Conservation (phyloP, 768 basidiomycete genomes). For the Mycena albidolilacea region DNA sequence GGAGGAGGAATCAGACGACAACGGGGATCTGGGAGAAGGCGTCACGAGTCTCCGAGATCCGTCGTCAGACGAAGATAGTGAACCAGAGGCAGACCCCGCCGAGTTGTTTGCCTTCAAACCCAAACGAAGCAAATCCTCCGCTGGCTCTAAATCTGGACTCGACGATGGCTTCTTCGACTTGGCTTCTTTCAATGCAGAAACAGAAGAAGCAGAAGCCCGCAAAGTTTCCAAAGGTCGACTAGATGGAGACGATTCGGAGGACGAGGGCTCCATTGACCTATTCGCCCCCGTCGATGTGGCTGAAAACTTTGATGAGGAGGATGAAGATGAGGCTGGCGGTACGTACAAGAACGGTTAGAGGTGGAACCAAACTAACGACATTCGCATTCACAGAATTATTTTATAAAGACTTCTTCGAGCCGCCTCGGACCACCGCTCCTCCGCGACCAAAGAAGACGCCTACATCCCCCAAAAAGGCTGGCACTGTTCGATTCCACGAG, state of each 20-base stretch:
- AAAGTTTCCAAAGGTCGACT: constrained; percentile 73
- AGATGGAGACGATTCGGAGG: constrained; percentile 65
- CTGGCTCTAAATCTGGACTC: constrained; percentile 58
- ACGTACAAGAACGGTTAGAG: constrained; percentile 40
- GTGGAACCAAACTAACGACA: constrained; percentile 14
- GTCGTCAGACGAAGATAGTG: constrained; percentile 54
- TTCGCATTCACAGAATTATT: constrained; percentile 68
- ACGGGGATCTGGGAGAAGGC: constrained; percentile 43
- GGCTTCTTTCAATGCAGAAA: constrained; percentile 88
- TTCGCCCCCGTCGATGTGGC: constrained; percentile 72
- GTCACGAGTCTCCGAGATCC: constrained; percentile 55
- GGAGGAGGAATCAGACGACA: constrained; percentile 47
- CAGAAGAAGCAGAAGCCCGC: constrained; percentile 81
- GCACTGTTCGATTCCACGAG: constrained; percentile 84
- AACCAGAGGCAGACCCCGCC: constrained; percentile 49
- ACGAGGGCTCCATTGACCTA: constrained; percentile 74
- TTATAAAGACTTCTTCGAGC: constrained; percentile 88
- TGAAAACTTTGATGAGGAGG: constrained; percentile 60
- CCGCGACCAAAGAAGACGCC: constrained; percentile 42
- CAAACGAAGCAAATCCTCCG: constrained; percentile 33
- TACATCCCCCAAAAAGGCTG: constrained; percentile 43
- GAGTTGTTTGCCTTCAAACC: constrained; percentile 34
- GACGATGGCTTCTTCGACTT: constrained; percentile 95
- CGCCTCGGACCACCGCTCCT: constrained; percentile 56
- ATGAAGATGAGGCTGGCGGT: constrained; percentile 61